phyloP scores from a whole-genome alignment of 129 eudicot species.

The Mikania micrantha region DNA sequence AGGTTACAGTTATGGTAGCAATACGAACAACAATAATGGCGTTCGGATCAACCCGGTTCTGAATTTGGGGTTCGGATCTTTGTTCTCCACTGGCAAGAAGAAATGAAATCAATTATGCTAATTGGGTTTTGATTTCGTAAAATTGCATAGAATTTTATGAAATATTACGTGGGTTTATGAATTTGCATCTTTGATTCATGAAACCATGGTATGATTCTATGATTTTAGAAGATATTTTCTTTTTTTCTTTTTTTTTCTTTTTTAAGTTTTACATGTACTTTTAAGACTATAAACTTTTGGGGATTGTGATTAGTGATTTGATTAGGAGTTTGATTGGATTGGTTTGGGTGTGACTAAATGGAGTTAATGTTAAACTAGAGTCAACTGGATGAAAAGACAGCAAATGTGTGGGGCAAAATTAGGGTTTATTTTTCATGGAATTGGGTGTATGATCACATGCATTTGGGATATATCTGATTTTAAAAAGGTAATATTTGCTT shows the following conservation, averaged over 20 bases:
- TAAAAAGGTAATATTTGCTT: conserved; percentile 36
- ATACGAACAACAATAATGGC: conserved; percentile 14
- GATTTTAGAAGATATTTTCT: too few relatives aligned
- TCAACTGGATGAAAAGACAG: conserved; percentile 20
- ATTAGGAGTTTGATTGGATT: conserved; percentile 6
- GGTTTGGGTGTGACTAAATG: conserved; percentile 13
- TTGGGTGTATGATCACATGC: conserved; percentile 32
- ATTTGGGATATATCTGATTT: conserved; percentile 16
- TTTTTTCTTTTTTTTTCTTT: too few relatives aligned
- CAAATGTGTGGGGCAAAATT: conserved; percentile 26
- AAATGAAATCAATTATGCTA: conserved; percentile 38
- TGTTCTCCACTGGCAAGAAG: conserved; percentile 62
- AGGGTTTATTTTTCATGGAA: conserved; percentile 16
- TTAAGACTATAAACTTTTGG: conserved; percentile 14
- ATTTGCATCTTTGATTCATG: too few relatives aligned
- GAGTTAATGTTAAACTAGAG: not conserved
- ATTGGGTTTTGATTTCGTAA: not conserved
- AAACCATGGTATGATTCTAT: not conserved
- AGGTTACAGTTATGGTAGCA: conserved; percentile 12
- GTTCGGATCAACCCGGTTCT: conserved; percentile 55
- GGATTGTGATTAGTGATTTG: conserved; percentile 4
- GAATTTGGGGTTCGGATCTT: conserved; percentile 72
- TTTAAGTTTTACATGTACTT: not conserved
- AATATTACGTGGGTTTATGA: too few relatives aligned
- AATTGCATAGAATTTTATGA: not conserved